A percentile compares a stretch with the other conserved stretches of the same genome.
Conservation (phyloP, 257 asterid genomes). For the Forsythia suspensa region DNA sequence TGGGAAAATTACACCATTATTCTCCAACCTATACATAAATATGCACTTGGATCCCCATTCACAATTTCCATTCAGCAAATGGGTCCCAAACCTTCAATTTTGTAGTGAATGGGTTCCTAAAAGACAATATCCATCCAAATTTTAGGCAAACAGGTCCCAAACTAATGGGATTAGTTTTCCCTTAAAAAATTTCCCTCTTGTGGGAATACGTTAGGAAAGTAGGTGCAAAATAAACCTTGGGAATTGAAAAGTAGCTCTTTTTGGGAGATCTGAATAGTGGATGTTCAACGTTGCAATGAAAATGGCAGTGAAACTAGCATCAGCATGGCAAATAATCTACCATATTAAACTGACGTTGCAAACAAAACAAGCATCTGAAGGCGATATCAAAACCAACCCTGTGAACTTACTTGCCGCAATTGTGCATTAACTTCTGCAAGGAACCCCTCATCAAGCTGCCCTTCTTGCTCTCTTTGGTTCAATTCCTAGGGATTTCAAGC, state of each 20-base stretch:
- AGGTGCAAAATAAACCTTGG: background rate
- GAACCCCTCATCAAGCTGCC: conserved; percentile 94
- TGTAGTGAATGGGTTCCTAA: background rate
- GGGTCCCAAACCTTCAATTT: background rate
- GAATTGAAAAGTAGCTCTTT: background rate
- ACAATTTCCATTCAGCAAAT: background rate
- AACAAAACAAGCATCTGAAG: background rate
- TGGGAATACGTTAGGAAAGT: background rate
- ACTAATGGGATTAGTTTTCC: background rate
- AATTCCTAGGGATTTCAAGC: conserved; percentile 55
- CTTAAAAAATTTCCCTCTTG: background rate
- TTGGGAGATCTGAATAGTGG: background rate
- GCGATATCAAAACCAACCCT: conserved; percentile 4
- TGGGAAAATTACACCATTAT: background rate
- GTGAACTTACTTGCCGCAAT: conserved; percentile 74
- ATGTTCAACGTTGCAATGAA: background rate
- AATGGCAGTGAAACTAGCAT: background rate
- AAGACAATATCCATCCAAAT: background rate
- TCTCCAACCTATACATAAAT: background rate
- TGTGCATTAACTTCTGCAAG: conserved; percentile 93
- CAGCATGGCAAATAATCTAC: conserved; percentile 5
- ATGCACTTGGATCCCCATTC: background rate
- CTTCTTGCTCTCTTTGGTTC: conserved; percentile 91
- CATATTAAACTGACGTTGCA: background rate
- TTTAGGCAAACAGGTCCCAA: background rate